These are phyloP conservation scores for Fusarium lyarnte DNA, from an alignment of 2,329 filamentous ascomycete genomes.

Conservation along the genomic window DNA sequence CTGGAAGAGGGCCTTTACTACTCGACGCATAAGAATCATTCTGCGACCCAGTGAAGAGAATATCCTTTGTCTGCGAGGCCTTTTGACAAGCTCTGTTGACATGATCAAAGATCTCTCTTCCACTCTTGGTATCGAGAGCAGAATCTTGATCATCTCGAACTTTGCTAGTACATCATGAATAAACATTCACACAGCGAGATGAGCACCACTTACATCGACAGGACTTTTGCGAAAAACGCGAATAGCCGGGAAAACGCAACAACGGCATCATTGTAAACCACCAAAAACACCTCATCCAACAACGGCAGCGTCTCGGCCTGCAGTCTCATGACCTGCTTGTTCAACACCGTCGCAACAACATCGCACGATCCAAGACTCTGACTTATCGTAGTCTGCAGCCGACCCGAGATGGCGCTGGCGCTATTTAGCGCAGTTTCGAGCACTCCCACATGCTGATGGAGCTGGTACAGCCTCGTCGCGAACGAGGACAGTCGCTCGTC, in stretches of 20 bases:
- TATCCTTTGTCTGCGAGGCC: conserved; percentile 28
- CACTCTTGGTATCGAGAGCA: conserved; percentile 27
- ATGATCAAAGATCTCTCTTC: conserved; percentile 33
- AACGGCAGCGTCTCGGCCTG: conserved; percentile 36
- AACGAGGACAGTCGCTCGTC: conserved; percentile 38
- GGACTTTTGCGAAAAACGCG: conserved; percentile 32
- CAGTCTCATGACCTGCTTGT: conserved; percentile 49
- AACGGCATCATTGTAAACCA: conserved; percentile 39
- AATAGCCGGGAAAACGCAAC: conserved; percentile 42
- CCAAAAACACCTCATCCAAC: conserved; percentile 42
- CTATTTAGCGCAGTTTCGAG: conserved; percentile 41
- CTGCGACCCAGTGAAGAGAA: conserved; percentile 17
- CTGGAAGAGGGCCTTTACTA: conserved; percentile 22
- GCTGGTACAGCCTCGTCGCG: conserved; percentile 38
- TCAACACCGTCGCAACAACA: conserved; percentile 41
- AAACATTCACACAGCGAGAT: neutral
- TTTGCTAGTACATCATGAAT: conserved; percentile 3
- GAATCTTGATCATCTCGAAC: conserved; percentile 40
- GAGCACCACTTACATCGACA: conserved; percentile 37
- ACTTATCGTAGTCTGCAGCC: conserved; percentile 44
- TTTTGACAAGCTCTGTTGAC: conserved; percentile 28
- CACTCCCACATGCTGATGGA: conserved; percentile 39
- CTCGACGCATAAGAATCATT: conserved; percentile 15
- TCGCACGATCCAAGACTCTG: conserved; percentile 45
- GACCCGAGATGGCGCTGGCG: conserved; percentile 42